Conservation (phyloP, 257 asterid genomes). For the Galeopsis tetrahit region DNA sequence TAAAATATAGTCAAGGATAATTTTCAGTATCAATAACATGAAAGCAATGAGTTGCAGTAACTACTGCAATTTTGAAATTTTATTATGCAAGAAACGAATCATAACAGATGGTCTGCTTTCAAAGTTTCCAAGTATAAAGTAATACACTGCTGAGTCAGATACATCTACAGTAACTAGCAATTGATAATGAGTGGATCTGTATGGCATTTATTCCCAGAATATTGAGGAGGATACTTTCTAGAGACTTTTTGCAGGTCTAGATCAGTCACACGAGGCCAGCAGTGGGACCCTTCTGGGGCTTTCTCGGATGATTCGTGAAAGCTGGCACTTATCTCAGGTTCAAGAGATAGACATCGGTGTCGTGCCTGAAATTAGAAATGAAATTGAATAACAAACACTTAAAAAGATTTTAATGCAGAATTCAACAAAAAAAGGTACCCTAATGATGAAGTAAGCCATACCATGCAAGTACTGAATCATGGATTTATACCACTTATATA, state of each 20-base stretch:
- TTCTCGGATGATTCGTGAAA: slow-evolving; percentile 40
- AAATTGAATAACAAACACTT: not conserved
- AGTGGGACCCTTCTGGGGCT: slow-evolving; percentile 46
- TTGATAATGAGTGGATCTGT: slow-evolving; percentile 16
- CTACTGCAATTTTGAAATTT: not conserved
- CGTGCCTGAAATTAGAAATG: slow-evolving; percentile 56
- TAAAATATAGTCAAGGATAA: slow-evolving; percentile 59
- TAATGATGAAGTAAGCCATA: not conserved
- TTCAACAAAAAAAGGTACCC: slow-evolving; percentile 12
- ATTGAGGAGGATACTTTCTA: slow-evolving; percentile 58
- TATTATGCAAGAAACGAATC: not conserved
- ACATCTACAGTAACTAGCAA: slow-evolving; percentile 21
- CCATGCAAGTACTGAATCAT: not conserved
- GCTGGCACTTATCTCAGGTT: slow-evolving; percentile 45
- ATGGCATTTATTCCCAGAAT: slow-evolving; percentile 23
- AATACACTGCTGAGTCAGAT: not conserved
- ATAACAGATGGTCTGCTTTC: slow-evolving; percentile 15
- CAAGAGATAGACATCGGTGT: slow-evolving; percentile 52
- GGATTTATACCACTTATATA: not conserved
- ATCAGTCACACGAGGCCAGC: slow-evolving; percentile 54
- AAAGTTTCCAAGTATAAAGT: not conserved
- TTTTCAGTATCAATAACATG: slow-evolving; percentile 16
- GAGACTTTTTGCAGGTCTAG: slow-evolving; percentile 52
- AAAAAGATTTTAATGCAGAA: not conserved
- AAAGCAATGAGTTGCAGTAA: slow-evolving; percentile 14